These are phyloP conservation scores for Cyanidiococcus yangmingshanensis DNA, from an alignment of 23 red algal species.

Conservation along the genomic window DNA sequence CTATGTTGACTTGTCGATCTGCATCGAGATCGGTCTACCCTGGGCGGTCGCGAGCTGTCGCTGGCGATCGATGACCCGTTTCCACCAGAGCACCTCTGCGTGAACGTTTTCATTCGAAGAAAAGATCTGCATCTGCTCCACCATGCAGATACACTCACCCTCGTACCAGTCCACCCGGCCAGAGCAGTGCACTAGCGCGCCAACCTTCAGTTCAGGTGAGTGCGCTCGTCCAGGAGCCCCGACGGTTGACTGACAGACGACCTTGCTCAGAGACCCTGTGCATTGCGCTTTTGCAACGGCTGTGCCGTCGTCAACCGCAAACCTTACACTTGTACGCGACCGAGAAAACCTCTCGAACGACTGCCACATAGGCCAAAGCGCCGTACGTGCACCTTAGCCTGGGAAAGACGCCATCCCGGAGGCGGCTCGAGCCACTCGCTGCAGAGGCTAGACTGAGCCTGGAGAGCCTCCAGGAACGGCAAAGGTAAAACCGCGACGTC, in stretches of 20 bases:
- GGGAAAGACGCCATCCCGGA: no score
- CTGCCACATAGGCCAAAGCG: no score
- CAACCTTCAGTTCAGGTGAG: not conserved
- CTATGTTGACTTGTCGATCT: no score
- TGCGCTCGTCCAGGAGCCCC: no score
- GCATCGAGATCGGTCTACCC: no score
- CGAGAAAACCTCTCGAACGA: no score
- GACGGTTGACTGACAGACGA: no score
- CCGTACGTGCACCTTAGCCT: no score
- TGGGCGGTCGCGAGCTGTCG: not conserved
- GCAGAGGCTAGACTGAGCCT: no score
- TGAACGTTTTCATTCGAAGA: not conserved
- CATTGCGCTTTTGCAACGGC: not conserved
- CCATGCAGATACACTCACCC: not conserved
- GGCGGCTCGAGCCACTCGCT: no score
- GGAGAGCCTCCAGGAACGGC: not conserved
- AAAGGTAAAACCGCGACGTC: not conserved
- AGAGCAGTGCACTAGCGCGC: not conserved
- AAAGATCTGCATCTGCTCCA: not conserved
- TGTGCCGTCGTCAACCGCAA: not conserved
- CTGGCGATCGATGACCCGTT: not conserved
- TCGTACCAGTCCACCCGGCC: not conserved
- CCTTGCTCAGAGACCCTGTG: not conserved
- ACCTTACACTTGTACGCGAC: not conserved
- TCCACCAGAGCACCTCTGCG: not conserved